Evolutionary conservation across 1,284 basidiomycete genomes (phyloP), one percentile per base, ranked within the genome.

Genomic region (Rhodotorula sp.): DNA sequence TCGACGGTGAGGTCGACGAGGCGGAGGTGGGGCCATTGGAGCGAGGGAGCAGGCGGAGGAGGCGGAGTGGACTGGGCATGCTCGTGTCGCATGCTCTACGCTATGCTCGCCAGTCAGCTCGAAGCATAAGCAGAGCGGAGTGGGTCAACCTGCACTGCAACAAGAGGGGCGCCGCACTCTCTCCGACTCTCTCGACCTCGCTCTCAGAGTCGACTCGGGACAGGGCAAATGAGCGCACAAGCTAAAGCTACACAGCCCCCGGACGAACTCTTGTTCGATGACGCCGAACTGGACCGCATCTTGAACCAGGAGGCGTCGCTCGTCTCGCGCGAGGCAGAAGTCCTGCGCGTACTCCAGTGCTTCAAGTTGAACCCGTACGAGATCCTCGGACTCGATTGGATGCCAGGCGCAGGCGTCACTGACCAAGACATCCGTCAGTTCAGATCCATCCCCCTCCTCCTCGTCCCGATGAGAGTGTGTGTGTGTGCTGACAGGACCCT

Each of bases 341-440:
- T 86, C 49, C 81, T 84, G 65, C 81, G 86, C 29, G 80, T 87
- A 34, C 79, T 86, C 57, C 79, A 78, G 48, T 82, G 85, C 1
- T 87, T 87, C 82, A 85, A 85, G 70, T 78, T 86, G 64, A 87
- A 87, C 72, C 85, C 86, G 12, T 87, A 86, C 79, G 85, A 86
- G 68, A 82, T 86, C 43, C 83, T 87, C 56, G 85, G 85, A 69
- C 80, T 86, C 23, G 81, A 83, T 26, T 79, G 82, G 62, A 70
- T 76, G 73, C 72, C 72, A 12, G n/a, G 23, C 3, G 56, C 67
- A 7, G 60, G 29, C 14, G n/a, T 72, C 3, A 82, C 84, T 46
- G 85, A 85, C 58, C 79, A 82, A 62, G 83, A 84, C 49, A 83
- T 87, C 77, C 76, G 78, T 74, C 51, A 58, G 71, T 65, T 43